These are phyloP conservation scores for Acer negundo DNA, from an alignment of 345 rosid genomes.

Conservation along the genomic window DNA sequence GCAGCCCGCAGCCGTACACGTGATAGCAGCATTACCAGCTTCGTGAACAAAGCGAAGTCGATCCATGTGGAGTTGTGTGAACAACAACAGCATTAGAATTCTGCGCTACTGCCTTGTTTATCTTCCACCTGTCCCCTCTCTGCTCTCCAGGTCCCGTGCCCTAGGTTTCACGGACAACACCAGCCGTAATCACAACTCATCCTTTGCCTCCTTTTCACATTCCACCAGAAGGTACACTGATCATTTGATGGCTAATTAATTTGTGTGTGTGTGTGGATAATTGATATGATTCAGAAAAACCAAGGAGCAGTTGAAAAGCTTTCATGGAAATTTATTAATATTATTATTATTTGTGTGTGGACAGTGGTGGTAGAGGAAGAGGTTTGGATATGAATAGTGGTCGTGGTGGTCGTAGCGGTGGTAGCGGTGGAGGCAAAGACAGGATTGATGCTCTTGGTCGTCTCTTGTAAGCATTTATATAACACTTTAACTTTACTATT, in stretches of 20 bases:
- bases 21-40: neutral
- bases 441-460: slow-evolving; percentile 86
- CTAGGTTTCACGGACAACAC: slow-evolving; percentile 16
- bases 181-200: slow-evolving; percentile 16
- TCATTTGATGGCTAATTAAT: too few relatives aligned
- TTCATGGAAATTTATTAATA: neutral
- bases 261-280: too few relatives aligned
- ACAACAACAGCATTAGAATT: slow-evolving; percentile 19
- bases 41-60: neutral
- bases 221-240: slow-evolving; percentile 34
- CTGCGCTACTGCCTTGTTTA: slow-evolving; percentile 21
- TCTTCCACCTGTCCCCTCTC: slow-evolving; percentile 24
- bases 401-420: slow-evolving; percentile 49
- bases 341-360: slow-evolving; percentile 4
- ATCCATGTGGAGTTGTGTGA: slow-evolving; percentile 24
- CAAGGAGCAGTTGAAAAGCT: too few relatives aligned
- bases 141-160: slow-evolving; percentile 13
- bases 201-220: slow-evolving; percentile 39
- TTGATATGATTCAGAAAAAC: too few relatives aligned
- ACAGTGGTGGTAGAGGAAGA: slow-evolving; percentile 54
- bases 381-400: slow-evolving; percentile 40
- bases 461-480: slow-evolving; percentile 59
- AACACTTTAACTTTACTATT: neutral
- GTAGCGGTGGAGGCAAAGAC: slow-evolving; percentile 49
- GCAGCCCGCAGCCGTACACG: too few relatives aligned